A percentile compares a stretch with the other conserved stretches of the same genome.
phyloP scores from a whole-genome alignment of 306 rosid species.

The Hippophae rhamnoides region DNA sequence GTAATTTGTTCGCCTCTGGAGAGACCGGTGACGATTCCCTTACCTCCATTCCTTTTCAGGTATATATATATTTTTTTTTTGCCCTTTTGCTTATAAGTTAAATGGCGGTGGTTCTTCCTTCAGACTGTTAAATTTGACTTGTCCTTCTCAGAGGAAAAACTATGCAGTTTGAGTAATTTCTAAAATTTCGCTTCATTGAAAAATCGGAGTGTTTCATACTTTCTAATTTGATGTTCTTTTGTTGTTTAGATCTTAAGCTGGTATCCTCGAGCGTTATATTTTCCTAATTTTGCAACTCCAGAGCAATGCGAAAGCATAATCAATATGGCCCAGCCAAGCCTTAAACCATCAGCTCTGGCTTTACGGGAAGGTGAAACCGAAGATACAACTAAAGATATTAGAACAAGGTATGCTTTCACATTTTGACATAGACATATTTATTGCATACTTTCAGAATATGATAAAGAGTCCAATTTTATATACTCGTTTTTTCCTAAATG shows the following conservation, averaged over 20 bases:
- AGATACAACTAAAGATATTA: constrained; percentile 45
- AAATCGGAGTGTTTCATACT: background rate
- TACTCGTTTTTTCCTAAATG: too few species aligned
- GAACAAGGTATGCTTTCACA: constrained; percentile 64
- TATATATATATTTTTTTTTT: constrained; percentile 4
- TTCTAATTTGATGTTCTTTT: background rate
- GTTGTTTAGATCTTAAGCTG: constrained; percentile 67
- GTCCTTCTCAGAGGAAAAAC: too few species aligned
- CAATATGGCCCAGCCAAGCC: constrained; percentile 37
- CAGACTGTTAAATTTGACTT: too few species aligned
- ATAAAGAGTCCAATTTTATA: too few species aligned
- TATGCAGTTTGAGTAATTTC: too few species aligned
- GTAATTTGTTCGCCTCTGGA: constrained; percentile 39
- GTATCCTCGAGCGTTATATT: constrained; percentile 72
- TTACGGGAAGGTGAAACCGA: constrained; percentile 66
- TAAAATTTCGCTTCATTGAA: too few species aligned
- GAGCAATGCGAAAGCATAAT: constrained; percentile 65
- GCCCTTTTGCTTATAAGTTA: background rate
- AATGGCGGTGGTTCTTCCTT: background rate
- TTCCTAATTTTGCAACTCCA: constrained; percentile 77
- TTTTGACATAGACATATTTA: too few species aligned
- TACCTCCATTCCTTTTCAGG: constrained; percentile 86
- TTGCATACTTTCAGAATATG: too few species aligned
- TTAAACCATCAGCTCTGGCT: constrained; percentile 52
- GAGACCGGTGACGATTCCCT: constrained; percentile 63